Base-by-base conservation (phyloP, 768 basidiomycete genomes). In the Tricholoma furcatifolium region DNA sequence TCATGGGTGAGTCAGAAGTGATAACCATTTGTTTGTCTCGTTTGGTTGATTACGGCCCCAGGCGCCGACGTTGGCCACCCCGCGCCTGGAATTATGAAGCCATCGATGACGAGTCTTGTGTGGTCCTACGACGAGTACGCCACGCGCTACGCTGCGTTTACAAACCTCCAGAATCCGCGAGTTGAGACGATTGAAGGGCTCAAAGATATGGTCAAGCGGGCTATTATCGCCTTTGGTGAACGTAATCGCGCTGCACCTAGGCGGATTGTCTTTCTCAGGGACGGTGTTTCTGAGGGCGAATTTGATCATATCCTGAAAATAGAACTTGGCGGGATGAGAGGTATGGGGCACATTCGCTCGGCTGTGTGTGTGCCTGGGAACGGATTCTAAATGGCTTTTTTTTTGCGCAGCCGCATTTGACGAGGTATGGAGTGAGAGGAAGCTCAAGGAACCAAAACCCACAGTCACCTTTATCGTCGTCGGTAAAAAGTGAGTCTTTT, bases 1-100 rank as follows among this genome's bases (percentile, higher is more conserved):
- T 78, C 15, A 67, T 75, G 53, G 76, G 74, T 72, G 43, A 48
- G 63, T 46, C 17, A 24, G 32, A 21, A n/a, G 18, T 30, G 20
- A 34, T 41, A 3, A 6, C 21, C 15, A 15, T 51, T 23, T 11
- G 21, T 12, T 17, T 17, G 21, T 32, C 27, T 32, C 14, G 32
- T 43, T 17, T 17, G 7, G 24, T 42, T 17, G 18, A 50, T 54
- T 36, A 23, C 30, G 14, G 18, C n/a, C 20, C 14, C 27, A 45
- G 81, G 83, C n/a, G 79, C 80, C 8, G 83, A 82, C 60, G 77
- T 88, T 0, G 75, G 80, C 6, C 88, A 91, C 55, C 83, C 87
- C 0, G 76, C 77, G 0, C 80, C 86, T 11, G 83, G 85, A 0
- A 58, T 75, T 0, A 44, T 57, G 42, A 58, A 65, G 31, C 81